A percentile compares a stretch with the other conserved stretches of the same genome.
Conservation (phyloP, 2,329 filamentous ascomycete genomes). For the Alternaria triticimaculans region DNA sequence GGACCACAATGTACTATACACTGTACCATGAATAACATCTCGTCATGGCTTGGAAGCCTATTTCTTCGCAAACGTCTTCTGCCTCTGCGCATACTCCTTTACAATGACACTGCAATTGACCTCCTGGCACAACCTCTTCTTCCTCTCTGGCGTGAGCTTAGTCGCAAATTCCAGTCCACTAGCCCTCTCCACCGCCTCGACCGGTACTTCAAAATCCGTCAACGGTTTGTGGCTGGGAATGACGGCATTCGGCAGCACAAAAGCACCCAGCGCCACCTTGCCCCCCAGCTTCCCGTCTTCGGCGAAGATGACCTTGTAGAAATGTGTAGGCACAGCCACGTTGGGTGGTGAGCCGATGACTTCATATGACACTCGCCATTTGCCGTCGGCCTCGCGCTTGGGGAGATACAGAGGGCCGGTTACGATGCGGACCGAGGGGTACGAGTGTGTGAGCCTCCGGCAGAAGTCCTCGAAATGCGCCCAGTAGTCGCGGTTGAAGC, state of each 20-base stretch:
- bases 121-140: constrained; percentile 84
- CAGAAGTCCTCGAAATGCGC: constrained; percentile 98
- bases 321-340: constrained; percentile 95
- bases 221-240: constrained; percentile 90
- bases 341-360: constrained; percentile 93
- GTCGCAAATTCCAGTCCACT: constrained; percentile 89
- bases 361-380: constrained; percentile 96
- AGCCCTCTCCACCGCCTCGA: constrained; percentile 91
- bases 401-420: constrained; percentile 95
- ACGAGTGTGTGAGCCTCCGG: constrained; percentile 77
- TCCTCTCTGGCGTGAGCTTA: constrained; percentile 74
- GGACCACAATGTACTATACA: constrained; percentile 31
- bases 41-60: constrained; percentile 8
- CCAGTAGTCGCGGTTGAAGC: constrained; percentile 99
- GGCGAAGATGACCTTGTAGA: constrained; percentile 98
- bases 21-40: constrained; percentile 25
- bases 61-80: constrained; percentile 54
- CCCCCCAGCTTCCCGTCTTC: constrained; percentile 75
- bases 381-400: constrained; percentile 83
- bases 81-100: constrained; percentile 73
- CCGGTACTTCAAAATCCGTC: constrained; percentile 89
- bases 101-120: constrained; percentile 83
- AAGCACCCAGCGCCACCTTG: constrained; percentile 84
- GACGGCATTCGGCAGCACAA: constrained; percentile 89
- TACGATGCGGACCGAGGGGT: constrained; percentile 87